These are phyloP conservation scores for Rhizoctonia solani DNA, from an alignment of 1,284 basidiomycete species.

Conservation along the genomic window DNA sequence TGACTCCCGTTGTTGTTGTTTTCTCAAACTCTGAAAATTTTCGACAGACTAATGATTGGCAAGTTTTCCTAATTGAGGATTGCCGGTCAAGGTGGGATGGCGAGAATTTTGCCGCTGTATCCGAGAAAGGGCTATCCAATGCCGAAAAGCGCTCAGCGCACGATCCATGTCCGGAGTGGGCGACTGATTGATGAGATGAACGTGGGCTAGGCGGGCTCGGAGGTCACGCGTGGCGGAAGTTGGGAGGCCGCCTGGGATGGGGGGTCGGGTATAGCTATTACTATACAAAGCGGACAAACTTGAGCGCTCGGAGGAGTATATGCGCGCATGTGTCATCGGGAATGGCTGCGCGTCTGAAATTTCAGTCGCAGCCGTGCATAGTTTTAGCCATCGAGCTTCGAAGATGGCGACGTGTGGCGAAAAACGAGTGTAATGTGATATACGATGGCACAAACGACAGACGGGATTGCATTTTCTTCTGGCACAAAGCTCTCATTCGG, in stretches of 20 bases:
- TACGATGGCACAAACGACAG: neutral
- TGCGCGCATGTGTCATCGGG: neutral
- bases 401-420: slow-evolving; percentile 31
- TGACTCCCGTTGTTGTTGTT: neutral
- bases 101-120: slow-evolving; percentile 25
- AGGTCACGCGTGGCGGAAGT: slow-evolving; percentile 20
- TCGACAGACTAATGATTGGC: neutral
- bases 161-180: neutral
- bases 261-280: neutral
- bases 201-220: slow-evolving; percentile 20
- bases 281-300: too few species aligned
- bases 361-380: too few species aligned
- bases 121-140: slow-evolving; percentile 3
- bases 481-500: neutral
- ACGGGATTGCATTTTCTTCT: slow-evolving; percentile 22
- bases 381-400: neutral
- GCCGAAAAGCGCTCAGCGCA: slow-evolving; percentile 32
- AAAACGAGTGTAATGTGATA: slow-evolving; percentile 12
- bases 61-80: neutral
- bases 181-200: slow-evolving; percentile 23
- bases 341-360: too few species aligned
- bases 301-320: too few species aligned
- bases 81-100: slow-evolving; percentile 6
- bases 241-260: slow-evolving; percentile 6
- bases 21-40: neutral